Conservation (phyloP, 495 filamentous ascomycete genomes). For the Xylaria nigripes region DNA sequence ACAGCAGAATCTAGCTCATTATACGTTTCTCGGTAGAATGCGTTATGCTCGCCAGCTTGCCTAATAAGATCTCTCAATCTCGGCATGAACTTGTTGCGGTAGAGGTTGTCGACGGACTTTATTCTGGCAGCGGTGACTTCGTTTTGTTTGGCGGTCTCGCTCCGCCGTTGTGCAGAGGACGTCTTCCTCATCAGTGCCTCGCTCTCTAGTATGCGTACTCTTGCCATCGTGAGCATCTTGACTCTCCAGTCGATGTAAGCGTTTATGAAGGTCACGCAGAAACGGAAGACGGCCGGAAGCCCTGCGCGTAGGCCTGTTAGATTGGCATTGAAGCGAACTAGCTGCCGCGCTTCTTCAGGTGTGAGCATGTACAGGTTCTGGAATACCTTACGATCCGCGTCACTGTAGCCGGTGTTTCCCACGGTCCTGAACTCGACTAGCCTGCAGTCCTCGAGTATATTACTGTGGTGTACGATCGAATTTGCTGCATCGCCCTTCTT, state of each 20-base stretch:
- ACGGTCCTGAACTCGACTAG: not conserved
- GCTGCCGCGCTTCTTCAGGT: not conserved
- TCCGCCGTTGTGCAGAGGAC: not conserved
- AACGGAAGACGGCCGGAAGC: not conserved
- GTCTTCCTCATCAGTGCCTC: not conserved
- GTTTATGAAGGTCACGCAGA: not conserved
- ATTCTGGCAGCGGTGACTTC: not conserved
- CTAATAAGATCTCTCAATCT: not conserved
- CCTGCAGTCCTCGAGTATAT: not conserved
- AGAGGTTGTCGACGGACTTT: not conserved
- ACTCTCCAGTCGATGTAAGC: slow-evolving; percentile 1
- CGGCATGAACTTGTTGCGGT: not conserved
- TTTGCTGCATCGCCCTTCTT: not conserved
- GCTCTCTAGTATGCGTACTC: not conserved
- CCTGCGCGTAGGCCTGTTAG: not conserved
- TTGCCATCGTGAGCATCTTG: not conserved
- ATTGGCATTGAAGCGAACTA: not conserved
- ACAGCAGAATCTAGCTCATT: not conserved
- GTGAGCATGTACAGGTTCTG: not conserved
- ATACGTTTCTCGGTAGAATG: not conserved
- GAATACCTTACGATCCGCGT: not conserved
- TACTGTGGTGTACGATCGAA: not conserved
- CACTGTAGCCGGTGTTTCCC: not conserved
- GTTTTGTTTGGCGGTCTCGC: not conserved
- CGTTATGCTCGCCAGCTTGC: not conserved